Evolutionary conservation across 306 rosid species (phyloP).

Genomic region (Prunus kanzakura): DNA sequence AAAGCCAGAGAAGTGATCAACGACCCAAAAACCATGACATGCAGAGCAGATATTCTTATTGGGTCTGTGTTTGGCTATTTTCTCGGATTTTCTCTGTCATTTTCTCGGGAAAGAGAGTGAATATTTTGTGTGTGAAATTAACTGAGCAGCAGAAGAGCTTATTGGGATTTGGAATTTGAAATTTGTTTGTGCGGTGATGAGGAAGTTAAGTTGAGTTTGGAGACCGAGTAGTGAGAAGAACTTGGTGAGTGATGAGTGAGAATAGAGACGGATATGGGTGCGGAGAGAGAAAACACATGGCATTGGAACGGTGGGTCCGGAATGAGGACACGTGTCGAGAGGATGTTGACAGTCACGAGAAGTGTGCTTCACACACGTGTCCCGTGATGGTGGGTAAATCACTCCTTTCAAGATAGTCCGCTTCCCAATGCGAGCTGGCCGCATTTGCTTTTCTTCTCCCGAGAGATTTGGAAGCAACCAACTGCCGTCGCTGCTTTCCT

Average conservation of each 20-base stretch:
- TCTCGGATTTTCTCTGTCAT: neutral
- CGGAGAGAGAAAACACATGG: slow-evolving; percentile 39
- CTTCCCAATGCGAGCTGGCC: slow-evolving; percentile 43
- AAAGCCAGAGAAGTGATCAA: neutral
- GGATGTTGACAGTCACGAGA: neutral
- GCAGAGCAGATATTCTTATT: neutral
- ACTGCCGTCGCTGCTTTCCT: neutral
- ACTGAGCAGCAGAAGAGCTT: neutral
- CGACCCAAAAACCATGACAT: neutral
- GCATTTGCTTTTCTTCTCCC: slow-evolving; percentile 15
- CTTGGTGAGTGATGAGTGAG: neutral
- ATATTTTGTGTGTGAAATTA: neutral
- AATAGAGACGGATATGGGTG: neutral
- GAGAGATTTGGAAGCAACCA: neutral
- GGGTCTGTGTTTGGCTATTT: neutral
- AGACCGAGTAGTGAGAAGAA: too few species aligned
- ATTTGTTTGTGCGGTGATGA: neutral
- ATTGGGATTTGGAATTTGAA: neutral
- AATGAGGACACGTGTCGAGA: slow-evolving; percentile 47
- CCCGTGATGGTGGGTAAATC: neutral
- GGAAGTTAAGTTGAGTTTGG: neutral
- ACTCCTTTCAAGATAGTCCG: slow-evolving; percentile 36
- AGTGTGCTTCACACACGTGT: slow-evolving; percentile 14
- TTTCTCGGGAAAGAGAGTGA: slow-evolving; percentile 24
- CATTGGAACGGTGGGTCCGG: slow-evolving; percentile 15